A percentile compares a stretch with the other conserved stretches of the same genome.
phyloP scores from a whole-genome alignment of 176 grass and related monocot species.

The Bonia amplexicaulis region DNA sequence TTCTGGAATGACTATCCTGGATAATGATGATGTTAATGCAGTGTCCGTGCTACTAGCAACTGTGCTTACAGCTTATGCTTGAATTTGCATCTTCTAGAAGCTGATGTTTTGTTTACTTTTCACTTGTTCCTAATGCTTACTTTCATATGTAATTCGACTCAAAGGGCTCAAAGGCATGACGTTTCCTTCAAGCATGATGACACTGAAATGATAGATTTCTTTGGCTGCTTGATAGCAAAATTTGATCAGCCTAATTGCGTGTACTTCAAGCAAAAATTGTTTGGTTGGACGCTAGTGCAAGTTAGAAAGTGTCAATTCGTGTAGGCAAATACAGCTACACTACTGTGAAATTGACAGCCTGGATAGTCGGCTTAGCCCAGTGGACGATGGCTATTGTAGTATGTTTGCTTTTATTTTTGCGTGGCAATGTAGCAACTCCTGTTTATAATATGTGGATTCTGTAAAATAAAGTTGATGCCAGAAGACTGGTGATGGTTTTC shows the following conservation, averaged over 20 bases:
- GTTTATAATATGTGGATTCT: background rate
- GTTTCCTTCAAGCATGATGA: background rate
- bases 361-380: background rate
- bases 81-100: slow-evolving; percentile 62
- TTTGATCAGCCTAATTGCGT: background rate
- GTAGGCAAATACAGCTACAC: background rate
- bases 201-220: background rate
- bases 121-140: background rate
- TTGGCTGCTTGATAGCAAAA: background rate
- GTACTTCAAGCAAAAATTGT: background rate
- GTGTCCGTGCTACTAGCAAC: slow-evolving; percentile 67
- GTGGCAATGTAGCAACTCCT: background rate
- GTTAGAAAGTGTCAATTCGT: background rate
- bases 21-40: slow-evolving; percentile 86
- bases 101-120: background rate
- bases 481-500: background rate
- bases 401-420: background rate
- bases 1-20: slow-evolving; percentile 73
- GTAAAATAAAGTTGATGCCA: background rate
- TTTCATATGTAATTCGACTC: slow-evolving; percentile 14
- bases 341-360: background rate
- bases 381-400: too few species aligned
- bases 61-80: slow-evolving; percentile 58
- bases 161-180: background rate
- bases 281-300: background rate